Base-by-base conservation (phyloP, 2,329 filamentous ascomycete genomes). In the Pestalotiopsis sp. region DNA sequence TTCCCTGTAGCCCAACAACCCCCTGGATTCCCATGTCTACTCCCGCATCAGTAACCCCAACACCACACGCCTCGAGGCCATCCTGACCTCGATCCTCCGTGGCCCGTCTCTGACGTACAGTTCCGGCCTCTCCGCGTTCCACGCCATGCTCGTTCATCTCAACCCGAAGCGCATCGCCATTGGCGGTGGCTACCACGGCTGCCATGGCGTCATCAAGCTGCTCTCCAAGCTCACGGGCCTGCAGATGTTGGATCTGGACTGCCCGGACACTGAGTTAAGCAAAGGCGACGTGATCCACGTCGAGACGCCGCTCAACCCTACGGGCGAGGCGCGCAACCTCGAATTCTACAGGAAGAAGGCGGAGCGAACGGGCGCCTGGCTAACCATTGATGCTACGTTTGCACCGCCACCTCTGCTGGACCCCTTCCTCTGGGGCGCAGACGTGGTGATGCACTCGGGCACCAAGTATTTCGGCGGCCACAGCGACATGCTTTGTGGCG, bases 381-480 rank as follows among this genome's bases (percentile, higher is more conserved):
- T 98, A 62, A 92, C 91, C 13, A 92, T 98, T 1, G 96, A 99
- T 80, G 90, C 93, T 2, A 99, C 96, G 0, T 98, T 99, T 81
- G 96, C 90, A 3, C 96, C 96, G 56, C 96, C 96, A 39, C 93
- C 93, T 36, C 83, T 99, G 69, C 92, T 94, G 78, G 93, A 98
- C 75, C 95, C 96, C 0, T 96, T 98, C 75, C 77, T 80, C 36
- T 91, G 88, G 78, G 95, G 94, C 61, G 94, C 92, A 36, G 95
- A 98, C 80, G 81, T 95, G 1, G 88, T 97, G 41, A 92, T 98
- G 93, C 96, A 99, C 81, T 92, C 88, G 65, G 96, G 94, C 3
- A 97, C 95, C 20, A 99, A 98, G 85, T 99, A 98, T 81, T 89
- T 99, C 73, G 96, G 96, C 23, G 96, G 96, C 0, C 96, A 99